phyloP scores from a whole-genome alignment of 2,329 filamentous ascomycete species.

The Colletotrichum brevisporum region DNA sequence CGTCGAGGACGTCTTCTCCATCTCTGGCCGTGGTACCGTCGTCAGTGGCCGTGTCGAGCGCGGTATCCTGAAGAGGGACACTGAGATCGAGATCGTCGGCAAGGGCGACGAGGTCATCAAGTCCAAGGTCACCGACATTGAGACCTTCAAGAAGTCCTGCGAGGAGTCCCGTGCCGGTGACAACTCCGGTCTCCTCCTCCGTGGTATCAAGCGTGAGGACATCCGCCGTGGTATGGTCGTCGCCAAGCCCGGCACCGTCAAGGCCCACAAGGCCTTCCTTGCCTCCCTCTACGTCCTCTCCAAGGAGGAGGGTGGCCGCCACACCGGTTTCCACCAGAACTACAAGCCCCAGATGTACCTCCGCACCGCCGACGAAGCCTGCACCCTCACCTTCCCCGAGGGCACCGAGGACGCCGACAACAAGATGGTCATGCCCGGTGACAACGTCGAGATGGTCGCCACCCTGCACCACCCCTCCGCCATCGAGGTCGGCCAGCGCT shows the following conservation, averaged over 20 bases:
- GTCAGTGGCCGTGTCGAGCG: slow-evolving; percentile 98
- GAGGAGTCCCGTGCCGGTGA: slow-evolving; percentile 96
- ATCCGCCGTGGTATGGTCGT: slow-evolving; percentile 96
- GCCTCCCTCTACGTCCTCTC: slow-evolving; percentile 96
- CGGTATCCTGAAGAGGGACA: slow-evolving; percentile 92
- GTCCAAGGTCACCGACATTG: slow-evolving; percentile 99
- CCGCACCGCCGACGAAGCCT: slow-evolving; percentile 87
- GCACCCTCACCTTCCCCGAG: slow-evolving; percentile 88
- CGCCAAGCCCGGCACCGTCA: slow-evolving; percentile 84
- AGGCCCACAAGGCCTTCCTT: slow-evolving; percentile 92
- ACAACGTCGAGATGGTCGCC: slow-evolving; percentile 98
- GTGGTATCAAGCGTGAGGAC: slow-evolving; percentile 96
- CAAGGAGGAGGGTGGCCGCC: slow-evolving; percentile 98
- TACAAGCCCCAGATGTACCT: slow-evolving; percentile 98
- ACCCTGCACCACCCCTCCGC: slow-evolving; percentile 88
- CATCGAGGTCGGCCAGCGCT: slow-evolving; percentile 91
- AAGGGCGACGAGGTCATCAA: slow-evolving; percentile 87
- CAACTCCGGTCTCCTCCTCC: slow-evolving; percentile 97
- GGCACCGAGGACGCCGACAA: slow-evolving; percentile 78
- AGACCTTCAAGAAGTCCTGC: slow-evolving; percentile 99
- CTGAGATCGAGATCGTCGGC: slow-evolving; percentile 94
- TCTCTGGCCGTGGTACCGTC: slow-evolving; percentile 94
- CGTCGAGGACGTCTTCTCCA: slow-evolving; percentile 93
- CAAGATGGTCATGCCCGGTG: slow-evolving; percentile 96
- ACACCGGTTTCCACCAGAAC: slow-evolving; percentile 95